A percentile compares a stretch with the other conserved stretches of the same genome.
Conservation (phyloP, 768 basidiomycete genomes). For the Pulveroboletus sp. region DNA sequence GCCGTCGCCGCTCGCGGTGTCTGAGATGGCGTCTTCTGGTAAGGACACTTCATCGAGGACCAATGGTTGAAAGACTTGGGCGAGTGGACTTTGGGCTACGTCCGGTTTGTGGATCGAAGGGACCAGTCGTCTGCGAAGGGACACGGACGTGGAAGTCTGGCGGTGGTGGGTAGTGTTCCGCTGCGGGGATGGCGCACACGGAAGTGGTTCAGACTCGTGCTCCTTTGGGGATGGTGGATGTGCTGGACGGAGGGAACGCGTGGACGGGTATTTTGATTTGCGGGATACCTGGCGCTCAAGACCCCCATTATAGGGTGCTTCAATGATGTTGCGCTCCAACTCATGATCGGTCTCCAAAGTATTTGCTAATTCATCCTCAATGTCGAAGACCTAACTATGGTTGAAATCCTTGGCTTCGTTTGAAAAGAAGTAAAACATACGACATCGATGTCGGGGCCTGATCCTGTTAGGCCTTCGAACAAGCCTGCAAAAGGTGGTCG, state of each 20-base stretch:
- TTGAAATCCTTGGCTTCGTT: not conserved
- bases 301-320: slow-evolving; percentile 8
- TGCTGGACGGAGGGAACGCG: slow-evolving; percentile 18
- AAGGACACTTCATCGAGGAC: slow-evolving; percentile 45
- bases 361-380: slow-evolving; percentile 52
- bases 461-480: slow-evolving; percentile 75
- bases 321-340: slow-evolving; percentile 8
- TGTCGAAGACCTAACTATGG: slow-evolving; percentile 62
- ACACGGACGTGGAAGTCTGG: slow-evolving; percentile 11
- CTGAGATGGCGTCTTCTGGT: slow-evolving; percentile 28
- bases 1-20: slow-evolving; percentile 8
- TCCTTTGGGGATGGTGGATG: slow-evolving; percentile 21
- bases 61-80: slow-evolving; percentile 69
- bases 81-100: slow-evolving; percentile 49
- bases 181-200: slow-evolving; percentile 7
- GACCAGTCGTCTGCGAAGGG: slow-evolving; percentile 17
- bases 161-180: slow-evolving; percentile 7
- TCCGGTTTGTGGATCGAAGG: slow-evolving; percentile 21
- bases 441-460: slow-evolving; percentile 67
- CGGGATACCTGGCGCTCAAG: slow-evolving; percentile 31
- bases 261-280: slow-evolving; percentile 31
- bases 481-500: slow-evolving; percentile 45
- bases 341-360: slow-evolving; percentile 6
- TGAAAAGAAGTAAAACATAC: slow-evolving; percentile 35
- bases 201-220: slow-evolving; percentile 7